These are phyloP conservation scores for Alternaria hordeiaustralica DNA, from an alignment of 2,329 filamentous ascomycete species.

Conservation along the genomic window DNA sequence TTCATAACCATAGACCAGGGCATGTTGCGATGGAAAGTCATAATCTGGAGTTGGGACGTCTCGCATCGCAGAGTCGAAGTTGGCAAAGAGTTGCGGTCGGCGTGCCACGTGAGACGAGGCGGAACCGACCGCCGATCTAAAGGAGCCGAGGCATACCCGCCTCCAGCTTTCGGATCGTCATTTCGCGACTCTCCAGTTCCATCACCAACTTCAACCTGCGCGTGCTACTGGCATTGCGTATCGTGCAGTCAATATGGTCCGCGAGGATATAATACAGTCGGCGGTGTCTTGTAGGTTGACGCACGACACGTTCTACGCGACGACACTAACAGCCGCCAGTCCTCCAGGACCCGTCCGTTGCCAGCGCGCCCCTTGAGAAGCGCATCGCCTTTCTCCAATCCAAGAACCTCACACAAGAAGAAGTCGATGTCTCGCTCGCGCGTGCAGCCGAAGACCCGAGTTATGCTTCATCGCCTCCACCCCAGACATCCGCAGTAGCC, in stretches of 20 bases:
- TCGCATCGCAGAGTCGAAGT: constrained; percentile 10
- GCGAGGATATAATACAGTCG: constrained; percentile 89
- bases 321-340: constrained; percentile 61
- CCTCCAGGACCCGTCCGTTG: constrained; percentile 91
- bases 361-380: constrained; percentile 88
- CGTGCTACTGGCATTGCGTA: constrained; percentile 24
- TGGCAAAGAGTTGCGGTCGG: constrained; percentile 6
- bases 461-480: constrained; percentile 56
- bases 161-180: constrained; percentile 20
- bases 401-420: constrained; percentile 96
- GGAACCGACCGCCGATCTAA: constrained; percentile 16
- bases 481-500: constrained; percentile 51
- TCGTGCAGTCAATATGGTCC: constrained; percentile 72
- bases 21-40: neutral
- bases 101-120: constrained; percentile 13
- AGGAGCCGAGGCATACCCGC: constrained; percentile 24
- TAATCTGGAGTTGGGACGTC: neutral
- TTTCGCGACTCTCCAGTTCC: constrained; percentile 20
- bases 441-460: constrained; percentile 68
- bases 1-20: neutral
- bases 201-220: constrained; percentile 10
- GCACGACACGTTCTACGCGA: constrained; percentile 3
- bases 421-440: constrained; percentile 83
- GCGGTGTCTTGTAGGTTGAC: constrained; percentile 64
- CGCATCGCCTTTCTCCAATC: constrained; percentile 91